Conservation (phyloP, 306 rosid species). For the Canavalia ensiformis region DNA sequence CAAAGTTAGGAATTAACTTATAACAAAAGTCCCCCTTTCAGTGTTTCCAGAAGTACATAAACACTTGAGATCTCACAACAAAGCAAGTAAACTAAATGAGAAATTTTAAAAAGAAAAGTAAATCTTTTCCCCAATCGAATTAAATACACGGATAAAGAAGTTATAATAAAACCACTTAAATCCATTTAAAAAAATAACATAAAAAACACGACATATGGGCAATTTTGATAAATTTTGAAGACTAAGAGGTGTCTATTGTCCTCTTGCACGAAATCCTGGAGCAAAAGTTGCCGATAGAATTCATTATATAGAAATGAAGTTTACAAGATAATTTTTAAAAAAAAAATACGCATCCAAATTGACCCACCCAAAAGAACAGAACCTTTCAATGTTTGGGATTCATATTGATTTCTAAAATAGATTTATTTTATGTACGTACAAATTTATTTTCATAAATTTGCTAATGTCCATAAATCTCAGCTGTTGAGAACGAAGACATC, state of each 20-base stretch:
- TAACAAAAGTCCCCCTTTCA: not conserved
- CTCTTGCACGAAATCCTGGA: constrained; percentile 1
- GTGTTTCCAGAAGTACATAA: not conserved
- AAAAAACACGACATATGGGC: no score
- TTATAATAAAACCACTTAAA: constrained; percentile 5
- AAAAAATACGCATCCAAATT: constrained; percentile 14
- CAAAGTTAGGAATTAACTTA: constrained; percentile 17
- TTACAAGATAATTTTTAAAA: not conserved
- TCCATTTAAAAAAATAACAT: no score
- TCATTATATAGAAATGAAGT: not conserved
- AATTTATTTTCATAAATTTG: not conserved
- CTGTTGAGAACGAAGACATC: not conserved
- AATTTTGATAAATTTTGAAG: not conserved
- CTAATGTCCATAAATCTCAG: constrained; percentile 36
- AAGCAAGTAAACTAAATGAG: not conserved
- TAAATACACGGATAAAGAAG: not conserved
- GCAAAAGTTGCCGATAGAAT: not conserved
- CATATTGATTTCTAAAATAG: not conserved
- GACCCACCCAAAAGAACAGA: constrained; percentile 21
- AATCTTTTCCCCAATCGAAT: not conserved
- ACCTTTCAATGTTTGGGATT: not conserved
- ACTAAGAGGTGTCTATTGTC: constrained; percentile 11
- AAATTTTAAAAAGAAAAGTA: not conserved
- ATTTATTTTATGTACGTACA: not conserved
- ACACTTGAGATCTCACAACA: not conserved